Conservation (phyloP, 805 yeast species). For the Starmerella geochares region DNA sequence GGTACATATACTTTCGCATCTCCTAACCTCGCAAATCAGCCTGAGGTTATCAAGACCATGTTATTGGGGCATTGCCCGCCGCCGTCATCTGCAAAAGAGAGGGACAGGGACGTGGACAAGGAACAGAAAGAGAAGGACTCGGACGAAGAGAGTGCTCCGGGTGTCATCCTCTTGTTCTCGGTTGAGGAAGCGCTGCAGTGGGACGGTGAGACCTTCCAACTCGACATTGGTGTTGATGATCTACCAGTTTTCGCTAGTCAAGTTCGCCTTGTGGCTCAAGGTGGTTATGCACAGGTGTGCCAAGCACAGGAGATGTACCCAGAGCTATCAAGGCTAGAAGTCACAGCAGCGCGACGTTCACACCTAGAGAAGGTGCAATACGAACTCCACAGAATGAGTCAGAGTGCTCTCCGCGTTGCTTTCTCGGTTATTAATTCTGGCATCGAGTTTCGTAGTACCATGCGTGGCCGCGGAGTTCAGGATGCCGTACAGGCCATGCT, state of each 20-base stretch:
- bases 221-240: slow-evolving; percentile 32
- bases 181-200: slow-evolving; percentile 80
- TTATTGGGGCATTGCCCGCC: slow-evolving; percentile 31
- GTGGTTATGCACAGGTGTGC: slow-evolving; percentile 51
- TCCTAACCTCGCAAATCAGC: slow-evolving; percentile 39
- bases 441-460: slow-evolving; percentile 38
- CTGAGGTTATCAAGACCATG: slow-evolving; percentile 29
- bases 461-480: slow-evolving; percentile 54
- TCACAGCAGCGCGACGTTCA: slow-evolving; percentile 37
- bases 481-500: slow-evolving; percentile 67
- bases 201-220: slow-evolving; percentile 68
- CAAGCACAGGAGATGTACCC: slow-evolving; percentile 12
- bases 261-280: slow-evolving; percentile 56
- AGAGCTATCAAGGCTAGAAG: slow-evolving; percentile 15
- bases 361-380: slow-evolving; percentile 63
- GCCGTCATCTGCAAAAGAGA: slow-evolving; percentile 17
- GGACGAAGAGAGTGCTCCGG: slow-evolving; percentile 27
- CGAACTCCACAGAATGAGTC: slow-evolving; percentile 57
- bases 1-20: slow-evolving; percentile 62
- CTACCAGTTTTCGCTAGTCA: slow-evolving; percentile 51
- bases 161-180: slow-evolving; percentile 62
- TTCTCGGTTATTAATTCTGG: slow-evolving; percentile 54
- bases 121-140: not conserved
- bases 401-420: slow-evolving; percentile 57
- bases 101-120: not conserved